Percentiles rank a stretch among this genome's conserved stretches.
These are phyloP conservation scores for Gaeumannomyces tritici DNA, from an alignment of 2,329 filamentous ascomycete species.

Conservation along the genomic window DNA sequence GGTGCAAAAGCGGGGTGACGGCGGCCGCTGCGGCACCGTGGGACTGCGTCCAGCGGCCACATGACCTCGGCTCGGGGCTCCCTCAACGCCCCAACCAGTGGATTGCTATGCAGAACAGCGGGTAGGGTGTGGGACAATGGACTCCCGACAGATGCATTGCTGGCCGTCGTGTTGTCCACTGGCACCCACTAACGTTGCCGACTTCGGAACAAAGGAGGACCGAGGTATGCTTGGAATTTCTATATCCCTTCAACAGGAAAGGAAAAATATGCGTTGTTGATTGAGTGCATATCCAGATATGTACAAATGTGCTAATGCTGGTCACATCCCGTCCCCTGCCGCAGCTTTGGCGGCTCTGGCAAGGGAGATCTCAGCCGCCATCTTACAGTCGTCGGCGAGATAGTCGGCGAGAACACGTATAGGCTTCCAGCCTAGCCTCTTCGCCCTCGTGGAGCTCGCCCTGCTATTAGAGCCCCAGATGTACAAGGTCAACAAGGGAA, in stretches of 20 bases:
- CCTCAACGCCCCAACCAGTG: no score
- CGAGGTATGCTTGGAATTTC: no score
- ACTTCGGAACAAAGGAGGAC: background rate
- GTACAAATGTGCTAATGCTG: background rate
- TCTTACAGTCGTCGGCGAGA: conserved; percentile 7
- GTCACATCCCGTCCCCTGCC: background rate
- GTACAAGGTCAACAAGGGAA: background rate
- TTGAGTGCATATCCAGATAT: no score
- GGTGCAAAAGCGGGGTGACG: background rate
- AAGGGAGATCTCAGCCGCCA: background rate
- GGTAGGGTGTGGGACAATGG: no score
- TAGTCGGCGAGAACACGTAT: conserved; percentile 14
- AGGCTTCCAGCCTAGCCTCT: conserved; percentile 1
- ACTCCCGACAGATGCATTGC: no score
- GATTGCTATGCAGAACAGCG: no score
- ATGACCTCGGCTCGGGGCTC: background rate
- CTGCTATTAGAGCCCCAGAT: conserved; percentile 2
- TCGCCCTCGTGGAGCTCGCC: background rate
- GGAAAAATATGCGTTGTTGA: no score
- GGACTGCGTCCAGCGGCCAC: background rate
- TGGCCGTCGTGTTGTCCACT: no score
- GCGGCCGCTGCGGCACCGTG: no score
- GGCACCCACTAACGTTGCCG: background rate
- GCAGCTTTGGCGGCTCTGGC: background rate
- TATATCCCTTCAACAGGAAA: no score